Evolutionary conservation across 768 basidiomycete genomes (phyloP).

Genomic region (Boletus barrowsii): DNA sequence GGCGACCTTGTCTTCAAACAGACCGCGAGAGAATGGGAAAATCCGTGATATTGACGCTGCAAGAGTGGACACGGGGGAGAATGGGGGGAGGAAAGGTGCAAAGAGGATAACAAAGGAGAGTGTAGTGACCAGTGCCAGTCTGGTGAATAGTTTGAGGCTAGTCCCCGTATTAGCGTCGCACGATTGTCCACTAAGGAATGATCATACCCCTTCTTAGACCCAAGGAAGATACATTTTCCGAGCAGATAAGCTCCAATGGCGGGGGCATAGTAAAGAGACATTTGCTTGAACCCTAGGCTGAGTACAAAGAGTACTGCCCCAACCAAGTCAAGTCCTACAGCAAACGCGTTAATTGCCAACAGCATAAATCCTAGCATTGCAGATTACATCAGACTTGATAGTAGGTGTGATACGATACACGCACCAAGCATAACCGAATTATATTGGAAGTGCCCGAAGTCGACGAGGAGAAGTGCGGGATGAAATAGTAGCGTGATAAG

Average conservation of each 20-base stretch:
- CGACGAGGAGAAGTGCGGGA: slow-evolving; percentile 79
- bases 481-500: slow-evolving; percentile 74
- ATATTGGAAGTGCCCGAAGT: slow-evolving; percentile 95
- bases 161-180: neutral
- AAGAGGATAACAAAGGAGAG: slow-evolving; percentile 69
- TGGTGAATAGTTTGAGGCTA: slow-evolving; percentile 56
- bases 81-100: slow-evolving; percentile 73
- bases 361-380: slow-evolving; percentile 59
- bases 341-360: slow-evolving; percentile 67
- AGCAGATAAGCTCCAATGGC: slow-evolving; percentile 88
- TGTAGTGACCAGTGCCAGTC: slow-evolving; percentile 60
- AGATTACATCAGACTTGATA: neutral
- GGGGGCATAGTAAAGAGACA: slow-evolving; percentile 92
- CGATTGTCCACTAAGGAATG: neutral
- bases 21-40: slow-evolving; percentile 87
- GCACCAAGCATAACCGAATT: slow-evolving; percentile 91
- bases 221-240: slow-evolving; percentile 85
- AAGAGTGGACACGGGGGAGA: slow-evolving; percentile 49
- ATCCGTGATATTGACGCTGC: slow-evolving; percentile 73
- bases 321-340: slow-evolving; percentile 61
- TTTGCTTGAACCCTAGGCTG: slow-evolving; percentile 93
- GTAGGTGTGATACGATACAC: slow-evolving; percentile 14
- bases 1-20: slow-evolving; percentile 95
- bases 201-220: slow-evolving; percentile 64
- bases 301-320: slow-evolving; percentile 80